Evolutionary conservation across 805 yeast genomes (phyloP), one percentile per base, ranked within the genome.

Genomic region (Cyberlindnera nakhonratchasimensis): DNA sequence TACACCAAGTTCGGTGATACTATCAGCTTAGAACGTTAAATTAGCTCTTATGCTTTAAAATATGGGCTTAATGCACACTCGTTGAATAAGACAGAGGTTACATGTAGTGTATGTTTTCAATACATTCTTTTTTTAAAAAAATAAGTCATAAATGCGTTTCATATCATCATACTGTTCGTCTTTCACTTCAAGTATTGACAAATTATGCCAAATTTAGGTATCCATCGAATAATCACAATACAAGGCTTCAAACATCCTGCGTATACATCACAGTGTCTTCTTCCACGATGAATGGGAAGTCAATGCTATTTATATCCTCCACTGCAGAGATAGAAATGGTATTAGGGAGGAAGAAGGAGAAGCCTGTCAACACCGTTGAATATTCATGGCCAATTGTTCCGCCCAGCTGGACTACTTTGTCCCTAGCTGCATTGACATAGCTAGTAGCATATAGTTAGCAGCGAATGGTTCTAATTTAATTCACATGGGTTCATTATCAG

Each of bases 1-100:
- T 93, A 91, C 57, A 87, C 86, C 14, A 88, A 86, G 62, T 93
- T 91, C 59, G 99, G 98, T 20, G 77, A 77, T 53, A 80, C 87
- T 45, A 93, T 91, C 59, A 90, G 90, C 60, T 67, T 91, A 36
- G 99, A 91, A 60, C 71, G 80, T 50, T 73, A 57, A 57, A 10
- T 2, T 20, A 5, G n/a, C n/a, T 25, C 12, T 6, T 5, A 14
- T 25, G 28, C 18, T 6, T 13, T 18, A 5, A 12, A 13, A 12
- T 13, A 13, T 14, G 11, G 6, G 11, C 12, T 25, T 12, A 25
- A 12, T 13, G n/a, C 28, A 25, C 11, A 25, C 11, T 25, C 6
- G 11, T 25, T 10, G 5, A 25, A 6, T 25, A 14, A 25, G 12
- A 10, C 28, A 6, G n/a, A n/a, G n/a, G n/a, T n/a, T n/a, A n/a